These are phyloP conservation scores for Mycosarcoma maydis DNA, from an alignment of 1,284 basidiomycete species.

Conservation along the genomic window DNA sequence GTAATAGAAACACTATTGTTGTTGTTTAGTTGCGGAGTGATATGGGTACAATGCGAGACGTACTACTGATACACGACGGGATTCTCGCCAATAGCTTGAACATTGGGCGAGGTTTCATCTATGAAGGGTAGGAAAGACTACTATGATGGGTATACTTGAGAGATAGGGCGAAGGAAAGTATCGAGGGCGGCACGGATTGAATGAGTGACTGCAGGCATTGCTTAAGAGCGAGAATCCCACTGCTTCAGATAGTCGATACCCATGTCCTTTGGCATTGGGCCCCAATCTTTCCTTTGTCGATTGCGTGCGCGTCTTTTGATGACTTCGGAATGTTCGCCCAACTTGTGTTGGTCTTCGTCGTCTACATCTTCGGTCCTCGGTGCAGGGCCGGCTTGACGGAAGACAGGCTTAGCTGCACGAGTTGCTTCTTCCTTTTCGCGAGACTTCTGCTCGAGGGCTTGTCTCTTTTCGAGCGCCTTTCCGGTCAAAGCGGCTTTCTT, in stretches of 20 bases:
- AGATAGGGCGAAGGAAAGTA: too few species aligned
- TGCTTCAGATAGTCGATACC: slow-evolving; percentile 51
- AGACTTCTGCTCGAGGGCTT: slow-evolving; percentile 28
- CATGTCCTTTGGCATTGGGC: slow-evolving; percentile 44
- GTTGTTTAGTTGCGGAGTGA: background rate
- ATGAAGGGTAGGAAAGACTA: too few species aligned
- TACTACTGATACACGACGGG: too few species aligned
- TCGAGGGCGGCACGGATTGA: slow-evolving; percentile 15
- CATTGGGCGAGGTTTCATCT: too few species aligned
- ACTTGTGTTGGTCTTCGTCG: slow-evolving; percentile 12
- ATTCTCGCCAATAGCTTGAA: too few species aligned
- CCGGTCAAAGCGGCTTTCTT: slow-evolving; percentile 34
- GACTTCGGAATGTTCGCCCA: slow-evolving; percentile 13
- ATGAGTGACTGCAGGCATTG: background rate
- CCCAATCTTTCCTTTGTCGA: slow-evolving; percentile 41
- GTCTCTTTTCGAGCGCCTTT: slow-evolving; percentile 34
- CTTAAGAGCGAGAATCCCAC: slow-evolving; percentile 33
- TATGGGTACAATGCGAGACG: background rate
- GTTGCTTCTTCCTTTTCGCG: slow-evolving; percentile 40
- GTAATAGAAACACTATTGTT: too few species aligned
- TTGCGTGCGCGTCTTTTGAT: slow-evolving; percentile 44
- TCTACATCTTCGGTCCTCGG: slow-evolving; percentile 9
- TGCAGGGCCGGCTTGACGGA: slow-evolving; percentile 22
- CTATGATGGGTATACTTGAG: too few species aligned
- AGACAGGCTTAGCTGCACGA: slow-evolving; percentile 36